Conservation (phyloP, 1,284 basidiomycete species). For the Leccinum fuscescens region DNA sequence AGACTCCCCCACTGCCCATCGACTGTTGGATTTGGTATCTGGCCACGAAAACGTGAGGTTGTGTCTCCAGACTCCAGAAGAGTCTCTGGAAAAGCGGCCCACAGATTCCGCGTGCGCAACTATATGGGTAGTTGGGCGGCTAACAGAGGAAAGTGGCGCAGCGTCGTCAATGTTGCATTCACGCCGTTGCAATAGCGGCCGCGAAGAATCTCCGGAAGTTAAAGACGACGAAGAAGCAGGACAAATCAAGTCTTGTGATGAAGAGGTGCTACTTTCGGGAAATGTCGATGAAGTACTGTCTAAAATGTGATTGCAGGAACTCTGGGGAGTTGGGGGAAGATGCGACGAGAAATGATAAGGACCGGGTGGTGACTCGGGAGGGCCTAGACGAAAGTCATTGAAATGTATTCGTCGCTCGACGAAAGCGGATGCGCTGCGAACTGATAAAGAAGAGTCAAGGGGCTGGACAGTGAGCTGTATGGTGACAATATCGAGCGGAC, state of each 20-base stretch:
- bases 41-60: slow-evolving; percentile 73
- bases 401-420: slow-evolving; percentile 57
- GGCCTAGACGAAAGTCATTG: slow-evolving; percentile 36
- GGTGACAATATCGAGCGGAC: slow-evolving; percentile 56
- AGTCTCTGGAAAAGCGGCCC: slow-evolving; percentile 53
- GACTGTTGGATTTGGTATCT: slow-evolving; percentile 58
- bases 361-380: slow-evolving; percentile 23
- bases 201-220: slow-evolving; percentile 38
- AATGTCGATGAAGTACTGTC: slow-evolving; percentile 11
- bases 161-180: slow-evolving; percentile 18
- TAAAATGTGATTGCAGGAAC: slow-evolving; percentile 10
- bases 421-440: slow-evolving; percentile 53
- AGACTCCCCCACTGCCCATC: slow-evolving; percentile 77
- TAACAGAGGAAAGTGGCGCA: slow-evolving; percentile 17
- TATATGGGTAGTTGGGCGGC: slow-evolving; percentile 45
- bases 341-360: slow-evolving; percentile 22
- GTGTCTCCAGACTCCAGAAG: slow-evolving; percentile 57
- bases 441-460: slow-evolving; percentile 44
- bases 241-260: slow-evolving; percentile 29
- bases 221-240: slow-evolving; percentile 36
- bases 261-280: slow-evolving; percentile 13
- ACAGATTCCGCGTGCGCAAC: slow-evolving; percentile 59
- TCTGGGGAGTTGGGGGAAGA: slow-evolving; percentile 22
- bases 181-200: slow-evolving; percentile 28
- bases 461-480: slow-evolving; percentile 51